These are phyloP conservation scores for Cicer bijugum DNA, from an alignment of 306 rosid species.

Conservation along the genomic window DNA sequence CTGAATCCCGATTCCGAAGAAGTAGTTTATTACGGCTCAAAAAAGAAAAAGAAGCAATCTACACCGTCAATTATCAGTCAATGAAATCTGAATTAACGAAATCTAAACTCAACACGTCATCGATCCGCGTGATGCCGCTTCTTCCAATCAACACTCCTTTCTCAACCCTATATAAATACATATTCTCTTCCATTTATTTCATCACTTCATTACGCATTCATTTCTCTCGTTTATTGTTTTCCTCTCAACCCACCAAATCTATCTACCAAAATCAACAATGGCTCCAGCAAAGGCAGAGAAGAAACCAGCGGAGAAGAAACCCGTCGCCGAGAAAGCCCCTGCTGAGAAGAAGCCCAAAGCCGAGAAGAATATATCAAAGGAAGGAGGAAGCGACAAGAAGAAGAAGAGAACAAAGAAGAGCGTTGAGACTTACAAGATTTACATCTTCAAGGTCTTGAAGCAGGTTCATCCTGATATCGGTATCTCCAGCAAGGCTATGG, in stretches of 20 bases:
- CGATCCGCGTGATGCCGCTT: neutral
- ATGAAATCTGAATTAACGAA: neutral
- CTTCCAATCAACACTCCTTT: constrained; percentile 32
- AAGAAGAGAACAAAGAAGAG: constrained; percentile 74
- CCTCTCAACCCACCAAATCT: neutral
- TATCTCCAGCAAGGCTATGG: constrained; percentile 84
- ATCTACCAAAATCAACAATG: constrained; percentile 42
- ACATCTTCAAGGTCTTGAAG: constrained; percentile 80
- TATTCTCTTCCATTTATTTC: rapidly evolving
- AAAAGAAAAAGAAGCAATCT: neutral
- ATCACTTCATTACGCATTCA: neutral
- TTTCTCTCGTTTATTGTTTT: neutral
- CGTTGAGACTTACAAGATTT: constrained; percentile 74
- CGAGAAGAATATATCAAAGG: constrained; percentile 77
- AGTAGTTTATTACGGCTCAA: neutral
- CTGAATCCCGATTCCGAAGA: too few relatives aligned
- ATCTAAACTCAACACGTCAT: neutral
- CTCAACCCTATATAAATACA: constrained; percentile 18
- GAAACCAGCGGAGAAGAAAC: constrained; percentile 83
- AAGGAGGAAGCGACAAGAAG: constrained; percentile 73
- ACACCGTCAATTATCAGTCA: neutral
- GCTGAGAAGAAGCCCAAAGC: constrained; percentile 85
- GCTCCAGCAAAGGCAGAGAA: constrained; percentile 72
- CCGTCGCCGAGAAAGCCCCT: constrained; percentile 50
- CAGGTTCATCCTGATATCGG: constrained; percentile 90